Conservation (phyloP, 2,329 filamentous ascomycete species). For the Phaeomoniella chlamydospora region DNA sequence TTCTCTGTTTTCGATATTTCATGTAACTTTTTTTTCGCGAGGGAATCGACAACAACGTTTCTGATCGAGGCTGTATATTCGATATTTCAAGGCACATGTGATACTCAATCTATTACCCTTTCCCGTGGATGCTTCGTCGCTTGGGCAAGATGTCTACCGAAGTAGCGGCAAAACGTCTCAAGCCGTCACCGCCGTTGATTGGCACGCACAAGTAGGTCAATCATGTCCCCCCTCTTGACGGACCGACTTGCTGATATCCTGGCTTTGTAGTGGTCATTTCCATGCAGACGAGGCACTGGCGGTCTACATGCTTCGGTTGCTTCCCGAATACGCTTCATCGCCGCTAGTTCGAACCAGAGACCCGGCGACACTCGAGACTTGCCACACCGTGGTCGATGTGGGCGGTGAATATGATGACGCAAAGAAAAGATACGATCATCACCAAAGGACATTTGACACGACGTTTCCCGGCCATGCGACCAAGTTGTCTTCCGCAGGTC, state of each 20-base stretch:
- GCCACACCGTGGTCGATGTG: conserved; percentile 96
- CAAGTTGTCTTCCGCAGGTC: conserved; percentile 83
- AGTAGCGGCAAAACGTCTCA: conserved; percentile 66
- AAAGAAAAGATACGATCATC: conserved; percentile 80
- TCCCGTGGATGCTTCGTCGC: conserved; percentile 21
- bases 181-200: conserved; percentile 59
- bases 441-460: conserved; percentile 79
- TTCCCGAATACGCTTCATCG: conserved; percentile 64
- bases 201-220: conserved; percentile 69
- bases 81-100: too few relatives aligned
- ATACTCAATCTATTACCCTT: too few relatives aligned
- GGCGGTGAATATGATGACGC: conserved; percentile 78
- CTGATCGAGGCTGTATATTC: too few relatives aligned
- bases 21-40: too few relatives aligned
- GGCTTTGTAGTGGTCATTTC: conserved; percentile 62
- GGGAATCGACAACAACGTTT: too few relatives aligned
- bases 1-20: too few relatives aligned
- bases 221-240: conserved; percentile 2
- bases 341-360: conserved; percentile 78
- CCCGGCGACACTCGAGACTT: conserved; percentile 58
- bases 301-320: conserved; percentile 83
- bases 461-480: conserved; percentile 74
- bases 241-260: conserved; percentile 3
- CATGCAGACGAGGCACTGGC: conserved; percentile 96
- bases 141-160: conserved; percentile 48